Evolutionary conservation across 257 asterid genomes (phyloP).

Genomic region (Solanum dulcamara): DNA sequence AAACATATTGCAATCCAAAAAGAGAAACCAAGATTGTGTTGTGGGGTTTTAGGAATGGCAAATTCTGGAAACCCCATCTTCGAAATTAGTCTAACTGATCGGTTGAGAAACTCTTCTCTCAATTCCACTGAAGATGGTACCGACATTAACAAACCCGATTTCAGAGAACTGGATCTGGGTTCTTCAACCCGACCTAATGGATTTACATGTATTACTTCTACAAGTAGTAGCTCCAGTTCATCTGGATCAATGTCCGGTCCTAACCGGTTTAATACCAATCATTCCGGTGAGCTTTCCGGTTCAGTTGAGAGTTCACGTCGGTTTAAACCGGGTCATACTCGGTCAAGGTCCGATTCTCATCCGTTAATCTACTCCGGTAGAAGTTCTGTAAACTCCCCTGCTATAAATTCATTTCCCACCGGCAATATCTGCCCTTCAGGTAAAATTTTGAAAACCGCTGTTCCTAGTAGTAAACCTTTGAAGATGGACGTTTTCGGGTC

Average conservation of each 20-base stretch:
- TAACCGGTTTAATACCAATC: constrained; percentile 26
- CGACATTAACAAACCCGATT: constrained; percentile 7
- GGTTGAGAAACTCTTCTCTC: not conserved
- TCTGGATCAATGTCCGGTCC: constrained; percentile 59
- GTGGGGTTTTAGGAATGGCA: too few species aligned
- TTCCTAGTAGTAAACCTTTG: constrained; percentile 29
- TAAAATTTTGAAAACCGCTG: constrained; percentile 36
- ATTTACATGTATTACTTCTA: constrained; percentile 7
- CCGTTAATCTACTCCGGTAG: constrained; percentile 17
- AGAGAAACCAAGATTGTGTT: too few species aligned
- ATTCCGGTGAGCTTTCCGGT: constrained; percentile 40
- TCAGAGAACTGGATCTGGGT: constrained; percentile 9
- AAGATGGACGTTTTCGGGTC: constrained; percentile 38
- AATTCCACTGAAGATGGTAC: not conserved
- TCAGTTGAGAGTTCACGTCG: constrained; percentile 46
- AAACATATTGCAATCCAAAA: too few species aligned
- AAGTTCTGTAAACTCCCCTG: constrained; percentile 35
- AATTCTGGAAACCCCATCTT: not conserved
- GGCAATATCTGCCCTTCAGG: constrained; percentile 75
- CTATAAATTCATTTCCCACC: constrained; percentile 34
- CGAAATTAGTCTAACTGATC: not conserved
- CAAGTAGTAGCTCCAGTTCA: constrained; percentile 63
- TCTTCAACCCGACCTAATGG: not conserved
- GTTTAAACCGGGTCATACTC: constrained; percentile 5
- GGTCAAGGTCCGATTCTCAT: constrained; percentile 27